These are phyloP conservation scores for Scedosporium aurantiacum DNA, from an alignment of 2,329 filamentous ascomycete species.

Conservation along the genomic window DNA sequence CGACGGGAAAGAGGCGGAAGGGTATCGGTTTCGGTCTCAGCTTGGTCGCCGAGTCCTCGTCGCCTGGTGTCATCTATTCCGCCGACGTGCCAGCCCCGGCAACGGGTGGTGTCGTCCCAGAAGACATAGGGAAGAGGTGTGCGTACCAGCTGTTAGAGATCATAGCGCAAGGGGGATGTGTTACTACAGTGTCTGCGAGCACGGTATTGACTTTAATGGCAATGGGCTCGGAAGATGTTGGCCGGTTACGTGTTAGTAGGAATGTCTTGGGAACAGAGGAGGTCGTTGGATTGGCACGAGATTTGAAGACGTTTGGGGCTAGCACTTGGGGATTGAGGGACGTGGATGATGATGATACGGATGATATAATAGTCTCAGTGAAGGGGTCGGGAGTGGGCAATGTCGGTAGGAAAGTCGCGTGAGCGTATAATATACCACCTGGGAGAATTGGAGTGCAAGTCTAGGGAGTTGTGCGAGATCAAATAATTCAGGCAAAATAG, in stretches of 20 bases:
- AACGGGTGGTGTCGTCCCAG: conserved; percentile 70
- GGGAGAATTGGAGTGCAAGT: background rate
- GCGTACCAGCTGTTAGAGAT: conserved; percentile 82
- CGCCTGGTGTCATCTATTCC: conserved; percentile 69
- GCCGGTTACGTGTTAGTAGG: conserved; percentile 68
- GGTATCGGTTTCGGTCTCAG: conserved; percentile 89
- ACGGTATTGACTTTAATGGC: conserved; percentile 86
- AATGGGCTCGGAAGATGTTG: conserved; percentile 95
- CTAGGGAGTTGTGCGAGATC: background rate
- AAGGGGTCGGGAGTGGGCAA: conserved; percentile 92
- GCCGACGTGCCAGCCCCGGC: conserved; percentile 71
- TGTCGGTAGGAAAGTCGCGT: conserved; percentile 78
- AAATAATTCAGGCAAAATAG: background rate
- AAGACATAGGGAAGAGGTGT: conserved; percentile 81
- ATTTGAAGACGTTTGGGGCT: conserved; percentile 78
- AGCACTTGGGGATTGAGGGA: conserved; percentile 85
- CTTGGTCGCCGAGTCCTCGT: conserved; percentile 84
- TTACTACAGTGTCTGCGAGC: conserved; percentile 56
- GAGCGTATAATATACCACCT: conserved; percentile 13
- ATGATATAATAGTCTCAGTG: conserved; percentile 75
- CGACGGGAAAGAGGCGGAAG: conserved; percentile 48
- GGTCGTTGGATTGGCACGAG: conserved; percentile 67
- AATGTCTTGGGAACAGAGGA: conserved; percentile 75
- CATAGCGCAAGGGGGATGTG: conserved; percentile 73
- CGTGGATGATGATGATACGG: conserved; percentile 52